Evolutionary conservation across 2,329 filamentous ascomycete genomes (phyloP), one percentile per base, ranked within the genome.

Genomic region (Alternaria atra): DNA sequence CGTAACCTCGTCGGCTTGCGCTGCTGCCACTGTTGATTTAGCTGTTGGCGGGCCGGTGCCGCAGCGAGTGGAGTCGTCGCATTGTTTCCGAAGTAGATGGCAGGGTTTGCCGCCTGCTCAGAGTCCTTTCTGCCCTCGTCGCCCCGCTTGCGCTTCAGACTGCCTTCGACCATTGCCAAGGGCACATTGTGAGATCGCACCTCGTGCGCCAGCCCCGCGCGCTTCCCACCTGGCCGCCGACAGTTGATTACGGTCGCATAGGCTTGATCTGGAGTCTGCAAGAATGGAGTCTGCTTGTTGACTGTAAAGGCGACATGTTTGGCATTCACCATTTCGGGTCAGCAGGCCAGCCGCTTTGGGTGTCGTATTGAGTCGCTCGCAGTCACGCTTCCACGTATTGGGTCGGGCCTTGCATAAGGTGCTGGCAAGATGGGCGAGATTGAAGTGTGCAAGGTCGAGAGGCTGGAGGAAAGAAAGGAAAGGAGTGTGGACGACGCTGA

Each of bases 271-370:
- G 71, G 69, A 15, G 68, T 63, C 34, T 69, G 72, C 47, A 61
- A 64, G 34, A 68, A 65, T 10, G 75, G 73, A 32, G 70, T 69
- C 69, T 78, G 76, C 65, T 76, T 75, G 66, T 76, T 72, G 73
- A 78, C 76, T 68, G 72, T 77, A 70, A 78, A 78, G 58, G 73
- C 71, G 68, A 75, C 74, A 65, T 75, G 71, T 66, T 76, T 78
- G 29, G 73, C 71, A 71, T 77, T 77, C 61, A 78, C 75, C 76
- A 78, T 78, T 66, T 67, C 73, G 71, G 64, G 68, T 73, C 73
- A 74, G 73, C 74, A 72, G 72, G 67, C 67, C 72, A 73, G 74
- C 70, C 66, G 73, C 68, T 70, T 71, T 58, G 54, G 55, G 54
- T 58, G 51, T 64, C 58, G 55, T 60, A 60, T 59, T 65, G 65